Evolutionary conservation across 306 rosid genomes (phyloP).

Genomic region (Elaeagnus macrophylla): DNA sequence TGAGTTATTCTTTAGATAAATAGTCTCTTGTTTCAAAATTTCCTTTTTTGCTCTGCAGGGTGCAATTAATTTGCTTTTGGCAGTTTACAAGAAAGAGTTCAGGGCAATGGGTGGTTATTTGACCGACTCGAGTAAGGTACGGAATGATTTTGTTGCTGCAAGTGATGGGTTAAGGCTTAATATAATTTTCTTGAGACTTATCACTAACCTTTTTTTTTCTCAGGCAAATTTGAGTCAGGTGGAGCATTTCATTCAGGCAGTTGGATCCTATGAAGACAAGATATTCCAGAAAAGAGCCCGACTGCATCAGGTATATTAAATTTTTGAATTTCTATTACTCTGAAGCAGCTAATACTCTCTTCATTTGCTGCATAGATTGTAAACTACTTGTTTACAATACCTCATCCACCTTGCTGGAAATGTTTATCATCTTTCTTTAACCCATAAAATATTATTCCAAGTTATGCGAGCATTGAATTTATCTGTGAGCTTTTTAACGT

Average conservation of each 20-base stretch:
- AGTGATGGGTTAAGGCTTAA: not conserved
- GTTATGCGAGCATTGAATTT: not conserved
- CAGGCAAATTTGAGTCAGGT: slow-evolving; percentile 76
- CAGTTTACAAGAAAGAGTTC: slow-evolving; percentile 90
- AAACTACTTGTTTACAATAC: no score
- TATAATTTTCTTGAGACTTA: not conserved
- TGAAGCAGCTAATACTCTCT: not conserved
- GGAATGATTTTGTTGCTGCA: not conserved
- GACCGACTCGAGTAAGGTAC: slow-evolving; percentile 83
- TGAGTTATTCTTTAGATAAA: not conserved
- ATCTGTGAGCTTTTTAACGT: not conserved
- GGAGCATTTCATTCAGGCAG: slow-evolving; percentile 88
- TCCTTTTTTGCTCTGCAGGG: slow-evolving; percentile 43
- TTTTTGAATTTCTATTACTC: not conserved
- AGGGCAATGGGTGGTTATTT: slow-evolving; percentile 70
- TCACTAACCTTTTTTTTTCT: slow-evolving; percentile 2
- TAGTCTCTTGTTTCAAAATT: not conserved
- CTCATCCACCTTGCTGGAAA: no score
- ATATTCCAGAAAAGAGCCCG: slow-evolving; percentile 90
- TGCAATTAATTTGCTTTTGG: slow-evolving; percentile 79
- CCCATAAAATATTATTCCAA: no score
- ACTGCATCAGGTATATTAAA: slow-evolving; percentile 63
- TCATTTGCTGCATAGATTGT: not conserved
- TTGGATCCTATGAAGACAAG: slow-evolving; percentile 79
- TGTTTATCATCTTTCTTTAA: no score